Base-by-base conservation (phyloP, 257 asterid species). In the Catharanthus roseus region DNA sequence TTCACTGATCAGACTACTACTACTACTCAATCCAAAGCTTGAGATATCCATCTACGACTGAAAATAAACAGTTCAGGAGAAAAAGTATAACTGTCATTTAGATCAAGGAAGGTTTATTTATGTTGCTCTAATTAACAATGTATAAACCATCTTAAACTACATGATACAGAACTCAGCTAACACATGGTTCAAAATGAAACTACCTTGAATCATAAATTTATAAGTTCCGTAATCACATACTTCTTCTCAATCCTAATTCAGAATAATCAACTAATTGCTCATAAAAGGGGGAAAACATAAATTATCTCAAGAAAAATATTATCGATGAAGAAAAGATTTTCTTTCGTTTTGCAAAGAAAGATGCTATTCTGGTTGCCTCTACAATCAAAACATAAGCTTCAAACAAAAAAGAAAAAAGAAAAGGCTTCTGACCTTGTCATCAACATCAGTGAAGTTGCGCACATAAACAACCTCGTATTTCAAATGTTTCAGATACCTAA, bases 361-460 rank as follows among this genome's bases (percentile, higher is more conserved):
- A 7, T 19, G 24, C 7, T 1, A 45, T 45, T 13, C 53, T 5
- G 21, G 31, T n/a, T 36, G 6, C 38, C 29, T 10, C n/a, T 36
- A 19, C 10, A 28, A 33, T 0, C 13, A 23, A n/a, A 21, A 61
- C 21, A 38, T 39, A 41, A 28, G 19, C 24, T 3, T n/a, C n/a
- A n/a, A n/a, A n/a, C n/a, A n/a, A 65, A 0, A 33, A 26, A 54
- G 45, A 50, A 26, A 23, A n/a, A 36, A 18, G 50, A 31, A 61
- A 36, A 74, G 67, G 56, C 15, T 60, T 77, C 88, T 88, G 76
- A 86, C 97, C 98, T 92, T 92, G 83, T 92, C 96, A 80, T 92
- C 98, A 36, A 90, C 93, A 75, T 92, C 95, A 10, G 97, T 92
- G 84, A 88, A 92, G 81, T 92, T 92, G 75, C 95, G 91, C n/a